Conservation (phyloP, 1,284 basidiomycete genomes). For the Irpex sp. region DNA sequence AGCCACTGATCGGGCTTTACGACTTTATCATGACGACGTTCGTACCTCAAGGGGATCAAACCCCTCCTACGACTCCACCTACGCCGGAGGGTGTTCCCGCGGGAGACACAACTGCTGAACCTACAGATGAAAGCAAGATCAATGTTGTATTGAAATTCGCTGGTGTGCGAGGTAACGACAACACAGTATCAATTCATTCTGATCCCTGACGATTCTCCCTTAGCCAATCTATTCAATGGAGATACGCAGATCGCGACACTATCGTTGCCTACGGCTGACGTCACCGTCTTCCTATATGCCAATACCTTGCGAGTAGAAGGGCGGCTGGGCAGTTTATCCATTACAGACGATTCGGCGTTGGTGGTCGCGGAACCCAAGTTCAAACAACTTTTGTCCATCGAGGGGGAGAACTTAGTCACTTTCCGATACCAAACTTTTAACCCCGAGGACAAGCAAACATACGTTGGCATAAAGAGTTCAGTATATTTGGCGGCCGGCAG, state of each 20-base stretch:
- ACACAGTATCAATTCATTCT: too few species aligned
- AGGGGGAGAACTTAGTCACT: slow-evolving; percentile 94
- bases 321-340: slow-evolving; percentile 81
- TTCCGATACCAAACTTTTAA: slow-evolving; percentile 96
- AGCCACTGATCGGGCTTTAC: slow-evolving; percentile 89
- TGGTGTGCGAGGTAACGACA: slow-evolving; percentile 70
- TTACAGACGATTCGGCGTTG: slow-evolving; percentile 75
- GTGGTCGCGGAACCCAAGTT: slow-evolving; percentile 64
- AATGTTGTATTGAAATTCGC: slow-evolving; percentile 85
- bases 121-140: slow-evolving; percentile 55
- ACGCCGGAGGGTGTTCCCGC: slow-evolving; percentile 8
- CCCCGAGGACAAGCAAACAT: slow-evolving; percentile 54
- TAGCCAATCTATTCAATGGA: slow-evolving; percentile 85
- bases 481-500: slow-evolving; percentile 89
- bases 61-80: slow-evolving; percentile 12
- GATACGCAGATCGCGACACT: slow-evolving; percentile 78
- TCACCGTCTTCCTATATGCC: slow-evolving; percentile 74
- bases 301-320: slow-evolving; percentile 82
- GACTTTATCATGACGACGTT: slow-evolving; percentile 99
- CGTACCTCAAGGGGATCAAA: slow-evolving; percentile 48
- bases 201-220: too few species aligned
- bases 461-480: slow-evolving; percentile 85
- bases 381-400: slow-evolving; percentile 90
- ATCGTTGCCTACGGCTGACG: slow-evolving; percentile 89
- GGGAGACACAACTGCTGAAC: slow-evolving; percentile 8